A percentile compares a stretch with the other conserved stretches of the same genome.
Conservation (phyloP, 352 stramenopile species). For the Peronosclerospora sorghi region DNA sequence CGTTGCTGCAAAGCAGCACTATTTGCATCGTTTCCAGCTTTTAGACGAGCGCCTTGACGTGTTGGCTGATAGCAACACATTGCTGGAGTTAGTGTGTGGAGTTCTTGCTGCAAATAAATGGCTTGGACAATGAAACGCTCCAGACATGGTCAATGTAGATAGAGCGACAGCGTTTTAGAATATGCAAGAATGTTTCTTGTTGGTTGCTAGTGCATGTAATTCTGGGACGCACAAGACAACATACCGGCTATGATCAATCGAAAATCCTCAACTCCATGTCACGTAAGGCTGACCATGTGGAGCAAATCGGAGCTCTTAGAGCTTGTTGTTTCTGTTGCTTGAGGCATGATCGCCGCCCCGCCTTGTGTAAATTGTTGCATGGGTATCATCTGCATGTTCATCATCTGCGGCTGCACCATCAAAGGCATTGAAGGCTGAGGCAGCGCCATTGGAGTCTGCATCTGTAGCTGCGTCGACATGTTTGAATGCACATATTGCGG, state of each 20-base stretch:
- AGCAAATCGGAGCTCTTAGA: conserved; percentile 13
- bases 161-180: neutral
- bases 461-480: conserved; percentile 32
- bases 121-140: conserved; percentile 69
- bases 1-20: conserved; percentile 25
- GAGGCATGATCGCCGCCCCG: conserved; percentile 23
- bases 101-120: conserved; percentile 68
- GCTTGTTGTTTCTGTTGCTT: conserved; percentile 19
- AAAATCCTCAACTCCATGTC: too few species aligned
- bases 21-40: conserved; percentile 1
- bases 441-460: conserved; percentile 24
- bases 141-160: conserved; percentile 20
- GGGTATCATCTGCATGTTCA: conserved; percentile 32
- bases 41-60: conserved; percentile 7
- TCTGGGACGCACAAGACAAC: neutral
- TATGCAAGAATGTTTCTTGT: neutral
- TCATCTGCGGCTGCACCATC: conserved; percentile 23
- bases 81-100: conserved; percentile 60
- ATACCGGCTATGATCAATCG: too few species aligned
- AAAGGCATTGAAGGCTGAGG: conserved; percentile 8
- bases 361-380: conserved; percentile 29
- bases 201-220: neutral
- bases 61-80: conserved; percentile 41
- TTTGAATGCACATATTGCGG: conserved; percentile 27
- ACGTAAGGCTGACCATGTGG: neutral